A percentile compares a stretch with the other conserved stretches of the same genome.
Evolutionary conservation across 345 rosid genomes (phyloP).

Genomic region (Salix brachista): DNA sequence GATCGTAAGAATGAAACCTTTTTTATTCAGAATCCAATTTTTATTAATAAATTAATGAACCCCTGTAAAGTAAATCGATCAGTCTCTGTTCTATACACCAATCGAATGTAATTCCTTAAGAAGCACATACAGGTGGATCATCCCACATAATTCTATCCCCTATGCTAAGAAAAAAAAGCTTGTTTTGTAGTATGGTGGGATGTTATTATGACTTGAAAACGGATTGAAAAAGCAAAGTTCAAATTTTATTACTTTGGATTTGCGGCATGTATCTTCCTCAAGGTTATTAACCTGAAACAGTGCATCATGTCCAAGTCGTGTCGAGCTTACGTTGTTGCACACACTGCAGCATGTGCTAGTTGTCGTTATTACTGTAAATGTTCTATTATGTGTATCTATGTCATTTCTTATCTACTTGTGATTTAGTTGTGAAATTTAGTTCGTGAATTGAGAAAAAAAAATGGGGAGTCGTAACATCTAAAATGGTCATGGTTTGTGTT

Average conservation of each 20-base stretch:
- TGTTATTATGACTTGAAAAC: not conserved
- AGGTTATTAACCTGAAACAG: not conserved
- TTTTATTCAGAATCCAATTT: too few species aligned
- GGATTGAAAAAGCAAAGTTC: not conserved
- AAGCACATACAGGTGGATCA: not conserved
- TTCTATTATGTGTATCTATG: not conserved
- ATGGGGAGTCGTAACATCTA: not conserved
- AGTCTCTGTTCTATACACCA: too few species aligned
- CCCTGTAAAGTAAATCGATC: too few species aligned
- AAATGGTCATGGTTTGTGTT: not conserved
- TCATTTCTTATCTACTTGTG: not conserved
- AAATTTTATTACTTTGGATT: not conserved
- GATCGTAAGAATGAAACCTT: too few species aligned
- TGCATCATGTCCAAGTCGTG: not conserved
- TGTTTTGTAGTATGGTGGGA: not conserved
- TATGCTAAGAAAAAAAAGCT: not conserved
- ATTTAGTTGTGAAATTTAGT: not conserved
- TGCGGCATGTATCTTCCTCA: not conserved
- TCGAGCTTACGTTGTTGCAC: not conserved
- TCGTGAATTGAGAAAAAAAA: not conserved
- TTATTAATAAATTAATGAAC: not conserved
- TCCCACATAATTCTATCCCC: not conserved
- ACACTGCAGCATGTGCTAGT: not conserved
- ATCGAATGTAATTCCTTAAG: too few species aligned
- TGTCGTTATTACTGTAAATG: not conserved